Percentiles rank a stretch among this genome's conserved stretches.
Evolutionary conservation across 2,329 filamentous ascomycete species (phyloP).

Genomic region (Penicillium paneum): DNA sequence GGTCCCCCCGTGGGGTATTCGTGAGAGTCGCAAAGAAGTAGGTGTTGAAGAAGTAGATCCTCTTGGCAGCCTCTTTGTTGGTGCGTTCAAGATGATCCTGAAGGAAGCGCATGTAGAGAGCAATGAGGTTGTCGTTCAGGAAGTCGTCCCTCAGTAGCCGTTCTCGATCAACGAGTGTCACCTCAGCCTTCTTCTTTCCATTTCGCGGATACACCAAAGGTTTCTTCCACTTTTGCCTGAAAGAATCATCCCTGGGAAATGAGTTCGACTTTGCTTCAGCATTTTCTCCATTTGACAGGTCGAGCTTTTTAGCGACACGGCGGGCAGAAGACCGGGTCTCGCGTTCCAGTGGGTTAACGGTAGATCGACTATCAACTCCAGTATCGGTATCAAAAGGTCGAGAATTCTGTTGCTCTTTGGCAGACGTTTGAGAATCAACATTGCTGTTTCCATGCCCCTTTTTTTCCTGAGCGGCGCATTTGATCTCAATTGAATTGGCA

Average conservation of each 20-base stretch:
- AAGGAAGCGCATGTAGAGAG: slow-evolving; percentile 77
- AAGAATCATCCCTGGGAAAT: slow-evolving; percentile 16
- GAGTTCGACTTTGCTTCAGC: background rate
- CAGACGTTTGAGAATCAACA: background rate
- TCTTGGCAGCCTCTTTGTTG: slow-evolving; percentile 56
- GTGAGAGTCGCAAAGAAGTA: slow-evolving; percentile 83
- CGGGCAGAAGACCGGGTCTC: slow-evolving; percentile 34
- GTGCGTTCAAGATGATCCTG: slow-evolving; percentile 58
- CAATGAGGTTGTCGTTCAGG: slow-evolving; percentile 88
- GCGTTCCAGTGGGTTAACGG: slow-evolving; percentile 11
- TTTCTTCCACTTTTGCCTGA: slow-evolving; percentile 32
- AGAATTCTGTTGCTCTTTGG: slow-evolving; percentile 4
- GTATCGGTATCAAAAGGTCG: slow-evolving; percentile 8
- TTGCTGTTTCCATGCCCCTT: background rate
- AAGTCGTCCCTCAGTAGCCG: slow-evolving; percentile 80
- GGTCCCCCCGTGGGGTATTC: slow-evolving; percentile 51
- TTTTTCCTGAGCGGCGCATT: background rate
- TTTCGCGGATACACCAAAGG: slow-evolving; percentile 45
- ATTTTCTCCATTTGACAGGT: background rate
- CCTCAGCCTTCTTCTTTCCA: slow-evolving; percentile 48
- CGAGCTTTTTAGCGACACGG: slow-evolving; percentile 2
- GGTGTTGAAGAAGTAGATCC: slow-evolving; percentile 85
- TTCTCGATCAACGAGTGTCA: slow-evolving; percentile 51
- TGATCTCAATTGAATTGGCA: background rate
- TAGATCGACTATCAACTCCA: slow-evolving; percentile 22